Percentiles rank a stretch among this genome's conserved stretches.
Conservation (phyloP, 2,329 filamentous ascomycete genomes). For the Beauveria asiatica region DNA sequence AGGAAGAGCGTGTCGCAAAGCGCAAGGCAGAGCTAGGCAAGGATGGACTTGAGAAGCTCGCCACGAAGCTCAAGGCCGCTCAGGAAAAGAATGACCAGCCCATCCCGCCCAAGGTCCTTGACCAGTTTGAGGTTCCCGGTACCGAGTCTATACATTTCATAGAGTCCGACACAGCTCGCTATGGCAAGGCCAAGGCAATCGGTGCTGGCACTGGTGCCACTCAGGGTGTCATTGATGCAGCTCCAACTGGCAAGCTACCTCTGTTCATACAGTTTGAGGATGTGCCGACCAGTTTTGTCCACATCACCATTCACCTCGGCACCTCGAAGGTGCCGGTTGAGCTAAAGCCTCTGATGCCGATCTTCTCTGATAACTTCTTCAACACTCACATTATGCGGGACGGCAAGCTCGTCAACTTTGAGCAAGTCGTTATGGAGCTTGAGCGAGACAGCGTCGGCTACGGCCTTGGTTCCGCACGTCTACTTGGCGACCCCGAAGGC, state of each 20-base stretch:
- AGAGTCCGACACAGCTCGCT: conserved; percentile 73
- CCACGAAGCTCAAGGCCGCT: conserved; percentile 68
- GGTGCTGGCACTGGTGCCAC: conserved; percentile 60
- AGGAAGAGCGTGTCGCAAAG: conserved; percentile 68
- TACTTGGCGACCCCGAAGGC: conserved; percentile 72
- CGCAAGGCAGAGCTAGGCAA: conserved; percentile 72
- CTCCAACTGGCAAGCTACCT: conserved; percentile 52
- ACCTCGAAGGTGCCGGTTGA: conserved; percentile 71
- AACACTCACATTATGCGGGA: conserved; percentile 75
- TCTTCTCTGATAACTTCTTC: conserved; percentile 92
- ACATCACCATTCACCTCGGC: conserved; percentile 72
- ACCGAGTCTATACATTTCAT: conserved; percentile 95
- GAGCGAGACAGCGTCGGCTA: conserved; percentile 90
- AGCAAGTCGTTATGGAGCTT: conserved; percentile 83
- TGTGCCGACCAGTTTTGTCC: conserved; percentile 86
- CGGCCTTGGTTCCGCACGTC: conserved; percentile 57
- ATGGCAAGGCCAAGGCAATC: conserved; percentile 65
- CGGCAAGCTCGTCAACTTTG: conserved; percentile 73
- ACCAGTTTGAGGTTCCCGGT: conserved; percentile 71
- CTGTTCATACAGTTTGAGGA: conserved; percentile 97
- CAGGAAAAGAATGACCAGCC: conserved; percentile 83
- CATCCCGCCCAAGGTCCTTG: conserved; percentile 75
- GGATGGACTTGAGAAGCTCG: conserved; percentile 70
- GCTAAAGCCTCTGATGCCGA: conserved; percentile 71
- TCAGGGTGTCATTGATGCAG: conserved; percentile 67